These are phyloP conservation scores for Colletotrichum trifolii DNA, from an alignment of 2,329 filamentous ascomycete genomes.

Conservation along the genomic window DNA sequence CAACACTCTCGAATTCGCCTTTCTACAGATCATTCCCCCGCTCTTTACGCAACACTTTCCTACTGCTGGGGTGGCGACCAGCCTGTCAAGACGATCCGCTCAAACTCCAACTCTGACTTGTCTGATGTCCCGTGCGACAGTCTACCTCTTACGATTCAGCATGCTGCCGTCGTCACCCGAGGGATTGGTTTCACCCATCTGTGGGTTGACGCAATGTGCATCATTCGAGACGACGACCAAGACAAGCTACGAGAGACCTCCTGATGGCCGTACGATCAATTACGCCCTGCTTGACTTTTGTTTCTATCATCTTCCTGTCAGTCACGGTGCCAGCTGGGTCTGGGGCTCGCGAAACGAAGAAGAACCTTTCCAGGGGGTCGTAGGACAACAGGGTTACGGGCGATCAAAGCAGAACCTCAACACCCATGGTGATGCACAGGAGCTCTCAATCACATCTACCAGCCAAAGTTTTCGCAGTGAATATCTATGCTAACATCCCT, in stretches of 20 bases:
- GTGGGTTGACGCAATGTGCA: slow-evolving; percentile 36
- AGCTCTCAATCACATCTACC: slow-evolving; percentile 7
- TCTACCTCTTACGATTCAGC: neutral
- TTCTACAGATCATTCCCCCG: neutral
- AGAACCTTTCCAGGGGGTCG: slow-evolving; percentile 27
- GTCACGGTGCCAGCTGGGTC: slow-evolving; percentile 76
- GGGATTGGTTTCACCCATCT: slow-evolving; percentile 27
- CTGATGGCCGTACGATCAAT: no score
- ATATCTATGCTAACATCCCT: slow-evolving; percentile 11
- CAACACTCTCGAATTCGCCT: neutral
- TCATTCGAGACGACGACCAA: slow-evolving; percentile 24
- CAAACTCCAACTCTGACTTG: no score
- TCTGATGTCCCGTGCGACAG: neutral
- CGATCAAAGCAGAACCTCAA: neutral
- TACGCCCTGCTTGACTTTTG: slow-evolving; percentile 59
- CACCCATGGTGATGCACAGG: no score
- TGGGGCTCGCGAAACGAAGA: slow-evolving; percentile 71
- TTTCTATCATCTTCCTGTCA: slow-evolving; percentile 75
- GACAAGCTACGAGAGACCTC: neutral
- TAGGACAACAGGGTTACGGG: slow-evolving; percentile 14
- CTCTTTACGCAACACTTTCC: neutral
- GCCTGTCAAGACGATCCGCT: neutral
- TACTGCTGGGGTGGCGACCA: slow-evolving; percentile 8
- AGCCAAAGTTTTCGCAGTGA: slow-evolving; percentile 18
- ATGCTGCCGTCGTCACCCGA: neutral